phyloP scores from a whole-genome alignment of 805 yeast species.

The Yarrowia yakushimensis region DNA sequence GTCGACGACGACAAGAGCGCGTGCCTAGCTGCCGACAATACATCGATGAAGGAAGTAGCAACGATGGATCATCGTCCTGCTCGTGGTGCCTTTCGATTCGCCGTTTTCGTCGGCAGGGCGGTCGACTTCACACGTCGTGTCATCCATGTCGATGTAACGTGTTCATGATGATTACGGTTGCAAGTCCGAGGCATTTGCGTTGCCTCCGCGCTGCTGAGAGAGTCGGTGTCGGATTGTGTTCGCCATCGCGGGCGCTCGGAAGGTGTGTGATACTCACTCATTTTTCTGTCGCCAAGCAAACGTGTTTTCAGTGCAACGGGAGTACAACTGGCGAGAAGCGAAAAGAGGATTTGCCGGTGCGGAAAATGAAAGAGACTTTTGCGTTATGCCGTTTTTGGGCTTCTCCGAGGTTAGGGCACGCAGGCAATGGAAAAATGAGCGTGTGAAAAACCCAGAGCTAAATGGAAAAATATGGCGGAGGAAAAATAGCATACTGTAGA shows the following conservation, averaged over 20 bases:
- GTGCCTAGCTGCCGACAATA: background rate
- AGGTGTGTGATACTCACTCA: slow-evolving; percentile 9
- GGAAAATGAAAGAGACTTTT: slow-evolving; percentile 9
- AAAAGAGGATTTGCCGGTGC: slow-evolving; percentile 17
- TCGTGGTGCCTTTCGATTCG: background rate
- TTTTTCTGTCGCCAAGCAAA: slow-evolving; percentile 19
- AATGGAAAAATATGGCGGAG: background rate
- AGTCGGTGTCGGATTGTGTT: background rate
- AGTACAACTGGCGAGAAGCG: slow-evolving; percentile 24
- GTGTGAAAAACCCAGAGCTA: slow-evolving; percentile 4
- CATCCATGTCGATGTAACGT: background rate
- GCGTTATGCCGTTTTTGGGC: slow-evolving; percentile 22
- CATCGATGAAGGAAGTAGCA: background rate
- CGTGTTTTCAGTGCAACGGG: slow-evolving; percentile 20
- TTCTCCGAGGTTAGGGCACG: slow-evolving; percentile 16
- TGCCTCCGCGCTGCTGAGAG: background rate
- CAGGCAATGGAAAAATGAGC: background rate
- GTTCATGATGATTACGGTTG: background rate
- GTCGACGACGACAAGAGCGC: background rate
- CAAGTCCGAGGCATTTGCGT: background rate
- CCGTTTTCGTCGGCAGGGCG: background rate
- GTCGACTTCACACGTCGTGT: background rate
- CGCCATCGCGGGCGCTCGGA: background rate
- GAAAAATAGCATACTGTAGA: background rate
- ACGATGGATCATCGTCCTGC: background rate